These are phyloP conservation scores for Pseudogymnoascus verrucosus DNA, from an alignment of 2,329 filamentous ascomycete species.

Conservation along the genomic window DNA sequence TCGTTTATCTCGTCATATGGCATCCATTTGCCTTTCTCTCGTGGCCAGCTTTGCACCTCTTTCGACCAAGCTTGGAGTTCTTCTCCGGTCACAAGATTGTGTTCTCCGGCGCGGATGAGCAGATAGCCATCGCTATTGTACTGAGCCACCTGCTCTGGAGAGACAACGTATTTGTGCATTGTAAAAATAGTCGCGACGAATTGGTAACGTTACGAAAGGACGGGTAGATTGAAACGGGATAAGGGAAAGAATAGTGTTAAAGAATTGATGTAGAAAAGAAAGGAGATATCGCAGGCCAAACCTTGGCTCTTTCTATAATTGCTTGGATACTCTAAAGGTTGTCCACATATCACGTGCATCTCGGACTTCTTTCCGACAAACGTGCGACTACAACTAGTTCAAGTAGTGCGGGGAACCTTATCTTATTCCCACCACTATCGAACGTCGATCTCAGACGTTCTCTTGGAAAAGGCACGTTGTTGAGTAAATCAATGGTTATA, in stretches of 20 bases:
- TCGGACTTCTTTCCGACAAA: not conserved
- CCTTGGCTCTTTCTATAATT: not conserved
- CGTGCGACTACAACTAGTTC: not conserved
- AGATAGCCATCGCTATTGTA: constrained; percentile 25
- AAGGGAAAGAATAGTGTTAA: not conserved
- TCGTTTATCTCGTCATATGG: constrained; percentile 27
- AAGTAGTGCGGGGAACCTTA: not conserved
- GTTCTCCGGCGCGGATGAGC: constrained; percentile 21
- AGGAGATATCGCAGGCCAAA: not conserved
- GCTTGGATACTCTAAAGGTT: not conserved
- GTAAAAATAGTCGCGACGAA: not conserved
- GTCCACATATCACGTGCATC: not conserved
- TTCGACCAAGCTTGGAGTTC: constrained; percentile 23
- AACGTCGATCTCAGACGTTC: not conserved
- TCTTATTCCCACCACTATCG: not conserved
- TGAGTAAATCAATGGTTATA: too few relatives aligned
- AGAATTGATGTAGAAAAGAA: not conserved
- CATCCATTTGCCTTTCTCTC: constrained; percentile 28
- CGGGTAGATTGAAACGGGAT: not conserved
- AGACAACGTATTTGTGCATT: constrained; percentile 10
- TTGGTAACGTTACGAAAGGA: not conserved
- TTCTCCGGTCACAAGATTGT: constrained; percentile 23
- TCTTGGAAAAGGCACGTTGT: not conserved
- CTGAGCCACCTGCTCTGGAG: constrained; percentile 18
- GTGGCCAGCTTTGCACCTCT: constrained; percentile 24